Evolutionary conservation across 805 yeast genomes (phyloP).

Genomic region (Candida nemodendra): DNA sequence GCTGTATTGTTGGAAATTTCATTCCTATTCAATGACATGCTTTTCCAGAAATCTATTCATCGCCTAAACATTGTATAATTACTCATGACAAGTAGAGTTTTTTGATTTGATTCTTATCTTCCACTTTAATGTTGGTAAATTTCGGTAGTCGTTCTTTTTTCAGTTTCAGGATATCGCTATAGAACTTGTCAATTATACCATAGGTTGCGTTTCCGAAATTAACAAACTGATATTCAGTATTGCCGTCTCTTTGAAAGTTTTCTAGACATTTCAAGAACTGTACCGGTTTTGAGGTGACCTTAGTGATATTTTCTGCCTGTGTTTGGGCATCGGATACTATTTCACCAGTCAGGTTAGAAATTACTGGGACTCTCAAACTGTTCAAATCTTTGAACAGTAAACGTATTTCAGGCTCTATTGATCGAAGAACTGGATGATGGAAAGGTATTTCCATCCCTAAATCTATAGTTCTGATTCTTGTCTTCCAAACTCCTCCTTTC

Average conservation of each 20-base stretch:
- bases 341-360: conserved; percentile 31
- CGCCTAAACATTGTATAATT: too few species aligned
- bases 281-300: conserved; percentile 33
- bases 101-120: conserved; percentile 6
- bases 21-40: conserved; percentile 58
- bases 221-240: conserved; percentile 22
- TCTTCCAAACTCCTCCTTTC: conserved; percentile 20
- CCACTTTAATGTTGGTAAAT: conserved; percentile 9
- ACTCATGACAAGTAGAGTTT: neutral
- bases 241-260: conserved; percentile 10
- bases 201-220: conserved; percentile 31
- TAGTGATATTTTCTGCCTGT: conserved; percentile 29
- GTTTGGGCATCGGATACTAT: conserved; percentile 14
- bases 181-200: conserved; percentile 27
- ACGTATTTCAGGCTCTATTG: conserved; percentile 26
- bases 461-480: conserved; percentile 28
- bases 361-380: conserved; percentile 25
- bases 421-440: conserved; percentile 32
- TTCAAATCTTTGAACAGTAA: conserved; percentile 10
- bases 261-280: conserved; percentile 33
- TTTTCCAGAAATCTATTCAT: too few species aligned
- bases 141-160: conserved; percentile 7
- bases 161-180: conserved; percentile 17
- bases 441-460: conserved; percentile 33
- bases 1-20: conserved; percentile 93